phyloP scores from a whole-genome alignment of 257 asterid species.

The Solanum etuberosum region DNA sequence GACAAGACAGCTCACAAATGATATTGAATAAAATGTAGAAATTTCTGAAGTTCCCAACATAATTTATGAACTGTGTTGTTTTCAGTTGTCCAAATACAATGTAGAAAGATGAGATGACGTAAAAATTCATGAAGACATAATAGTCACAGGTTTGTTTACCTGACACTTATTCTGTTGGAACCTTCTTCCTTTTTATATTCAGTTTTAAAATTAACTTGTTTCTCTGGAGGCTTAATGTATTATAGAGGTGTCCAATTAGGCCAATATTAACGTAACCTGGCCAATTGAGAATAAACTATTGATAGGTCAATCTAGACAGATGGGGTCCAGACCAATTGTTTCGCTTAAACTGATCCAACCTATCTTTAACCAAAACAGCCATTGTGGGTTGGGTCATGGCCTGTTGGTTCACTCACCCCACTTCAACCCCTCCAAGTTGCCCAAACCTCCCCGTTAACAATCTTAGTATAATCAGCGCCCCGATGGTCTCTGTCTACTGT shows the following conservation, averaged over 20 bases:
- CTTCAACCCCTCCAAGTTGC: neutral
- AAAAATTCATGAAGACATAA: neutral
- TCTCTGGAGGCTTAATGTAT: neutral
- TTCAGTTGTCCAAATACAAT: neutral
- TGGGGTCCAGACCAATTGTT: neutral
- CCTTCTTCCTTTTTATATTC: neutral
- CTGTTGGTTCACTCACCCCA: neutral
- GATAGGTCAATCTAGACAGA: neutral
- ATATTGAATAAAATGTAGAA: neutral
- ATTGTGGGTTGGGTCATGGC: neutral
- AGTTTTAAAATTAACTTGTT: neutral
- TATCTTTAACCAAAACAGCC: neutral
- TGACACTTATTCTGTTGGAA: neutral
- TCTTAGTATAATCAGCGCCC: neutral
- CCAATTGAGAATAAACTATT: neutral
- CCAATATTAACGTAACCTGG: neutral
- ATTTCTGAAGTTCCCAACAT: neutral
- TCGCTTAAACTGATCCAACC: neutral
- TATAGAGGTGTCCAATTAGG: neutral
- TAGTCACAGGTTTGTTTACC: neutral
- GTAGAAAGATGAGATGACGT: neutral
- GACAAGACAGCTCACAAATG: neutral
- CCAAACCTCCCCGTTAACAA: neutral
- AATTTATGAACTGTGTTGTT: neutral
- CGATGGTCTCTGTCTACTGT: neutral